Evolutionary conservation across 2,329 filamentous ascomycete species (phyloP).

Genomic region (Emmonsiellopsis sp.): DNA sequence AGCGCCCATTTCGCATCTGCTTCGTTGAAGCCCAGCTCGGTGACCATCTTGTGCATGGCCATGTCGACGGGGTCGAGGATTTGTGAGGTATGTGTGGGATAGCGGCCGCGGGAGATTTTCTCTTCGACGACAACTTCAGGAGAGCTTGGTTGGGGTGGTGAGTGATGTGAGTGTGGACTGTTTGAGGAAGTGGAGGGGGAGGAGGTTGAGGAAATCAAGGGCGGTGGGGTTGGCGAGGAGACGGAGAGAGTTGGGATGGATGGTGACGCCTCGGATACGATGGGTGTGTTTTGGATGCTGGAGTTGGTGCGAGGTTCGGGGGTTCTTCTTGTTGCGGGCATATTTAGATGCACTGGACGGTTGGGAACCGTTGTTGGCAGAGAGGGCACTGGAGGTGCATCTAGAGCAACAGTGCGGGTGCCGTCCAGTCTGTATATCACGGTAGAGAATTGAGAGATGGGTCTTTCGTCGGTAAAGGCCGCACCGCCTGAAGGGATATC

Average conservation of each 20-base stretch:
- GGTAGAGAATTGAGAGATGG: slow-evolving; percentile 29
- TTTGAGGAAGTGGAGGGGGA: background rate
- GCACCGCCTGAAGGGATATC: slow-evolving; percentile 7
- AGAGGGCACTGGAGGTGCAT: background rate
- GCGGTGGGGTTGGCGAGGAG: background rate
- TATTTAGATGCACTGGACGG: background rate
- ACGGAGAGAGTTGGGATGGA: background rate
- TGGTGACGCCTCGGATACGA: background rate
- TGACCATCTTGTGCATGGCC: slow-evolving; percentile 47
- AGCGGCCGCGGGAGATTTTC: slow-evolving; percentile 12
- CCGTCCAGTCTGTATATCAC: slow-evolving; percentile 27
- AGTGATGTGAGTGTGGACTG: background rate
- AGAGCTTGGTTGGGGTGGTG: background rate
- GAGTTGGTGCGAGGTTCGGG: background rate
- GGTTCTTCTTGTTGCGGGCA: background rate
- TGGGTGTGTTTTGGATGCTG: background rate
- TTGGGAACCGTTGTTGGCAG: background rate
- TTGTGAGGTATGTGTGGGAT: slow-evolving; percentile 19
- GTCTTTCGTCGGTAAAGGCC: slow-evolving; percentile 26
- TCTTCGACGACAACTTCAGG: slow-evolving; percentile 10
- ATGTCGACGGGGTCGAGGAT: slow-evolving; percentile 46
- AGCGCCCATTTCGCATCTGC: slow-evolving; percentile 49
- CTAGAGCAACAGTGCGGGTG: background rate
- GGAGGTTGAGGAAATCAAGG: background rate
- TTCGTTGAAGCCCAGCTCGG: slow-evolving; percentile 49